Percentiles rank a stretch among this genome's conserved stretches.
These are phyloP conservation scores for Tagetes patula DNA, from an alignment of 129 eudicot species.

Conservation along the genomic window DNA sequence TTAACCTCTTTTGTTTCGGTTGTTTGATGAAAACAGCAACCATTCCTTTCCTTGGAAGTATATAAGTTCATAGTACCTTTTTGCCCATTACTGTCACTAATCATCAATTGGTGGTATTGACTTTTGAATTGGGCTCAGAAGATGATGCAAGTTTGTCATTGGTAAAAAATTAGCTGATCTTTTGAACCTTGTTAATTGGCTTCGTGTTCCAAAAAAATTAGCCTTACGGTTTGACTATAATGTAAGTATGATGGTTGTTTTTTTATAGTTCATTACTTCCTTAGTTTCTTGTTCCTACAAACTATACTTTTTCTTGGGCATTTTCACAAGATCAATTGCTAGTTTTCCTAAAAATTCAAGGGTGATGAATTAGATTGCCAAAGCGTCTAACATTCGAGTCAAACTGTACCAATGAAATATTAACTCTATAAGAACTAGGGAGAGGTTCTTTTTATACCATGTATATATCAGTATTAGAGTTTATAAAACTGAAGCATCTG, in stretches of 20 bases:
- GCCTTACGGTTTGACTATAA: neutral
- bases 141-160: conserved; percentile 7
- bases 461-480: neutral
- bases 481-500: neutral
- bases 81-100: neutral
- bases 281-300: neutral
- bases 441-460: neutral
- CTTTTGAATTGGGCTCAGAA: conserved; percentile 12
- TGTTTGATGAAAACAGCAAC: conserved; percentile 9
- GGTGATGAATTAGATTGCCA: neutral
- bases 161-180: conserved; percentile 11
- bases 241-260: neutral
- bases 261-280: neutral
- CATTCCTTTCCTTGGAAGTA: conserved; percentile 1
- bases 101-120: neutral
- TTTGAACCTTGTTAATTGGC: conserved; percentile 19
- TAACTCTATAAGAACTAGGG: neutral
- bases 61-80: neutral
- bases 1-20: neutral
- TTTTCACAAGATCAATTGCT: neutral
- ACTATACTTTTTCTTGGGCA: conserved; percentile 2
- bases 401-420: conserved; percentile 10
- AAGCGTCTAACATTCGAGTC: neutral
- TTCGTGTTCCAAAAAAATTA: conserved; percentile 8
- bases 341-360: conserved; percentile 3